Conservation (phyloP, 805 yeast genomes). For the Pichia thaimueangensis region DNA sequence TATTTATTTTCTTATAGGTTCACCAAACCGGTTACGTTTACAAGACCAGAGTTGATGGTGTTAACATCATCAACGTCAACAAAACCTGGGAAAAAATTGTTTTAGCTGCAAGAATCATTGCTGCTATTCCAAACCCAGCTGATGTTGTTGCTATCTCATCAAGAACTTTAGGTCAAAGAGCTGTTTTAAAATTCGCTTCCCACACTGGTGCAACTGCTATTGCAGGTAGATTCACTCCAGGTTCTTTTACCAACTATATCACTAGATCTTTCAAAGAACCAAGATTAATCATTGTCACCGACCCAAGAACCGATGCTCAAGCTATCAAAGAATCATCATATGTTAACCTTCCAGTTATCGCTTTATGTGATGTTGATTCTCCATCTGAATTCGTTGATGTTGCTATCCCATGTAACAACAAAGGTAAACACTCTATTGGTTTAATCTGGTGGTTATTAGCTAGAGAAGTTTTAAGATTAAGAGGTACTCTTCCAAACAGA, state of each 20-base stretch:
- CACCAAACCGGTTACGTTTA: slow-evolving; percentile 95
- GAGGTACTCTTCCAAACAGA: slow-evolving; percentile 97
- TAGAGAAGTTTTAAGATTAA: slow-evolving; percentile 98
- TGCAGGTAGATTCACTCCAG: slow-evolving; percentile 99
- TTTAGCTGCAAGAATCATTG: slow-evolving; percentile 98
- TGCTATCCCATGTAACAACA: slow-evolving; percentile 99
- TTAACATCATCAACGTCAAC: slow-evolving; percentile 95
- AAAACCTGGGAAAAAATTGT: slow-evolving; percentile 99
- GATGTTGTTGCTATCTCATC: slow-evolving; percentile 99
- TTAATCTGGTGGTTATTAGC: slow-evolving; percentile 99
- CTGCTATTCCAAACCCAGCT: slow-evolving; percentile 97
- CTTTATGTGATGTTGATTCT: slow-evolving; percentile 97
- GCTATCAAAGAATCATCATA: slow-evolving; percentile 99
- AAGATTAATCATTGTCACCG: slow-evolving; percentile 97
- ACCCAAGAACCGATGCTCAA: slow-evolving; percentile 99
- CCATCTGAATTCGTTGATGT: slow-evolving; percentile 99
- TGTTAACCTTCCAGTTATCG: slow-evolving; percentile 99
- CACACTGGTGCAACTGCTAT: slow-evolving; percentile 99
- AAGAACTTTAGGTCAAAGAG: slow-evolving; percentile 99
- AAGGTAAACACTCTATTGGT: slow-evolving; percentile 99
- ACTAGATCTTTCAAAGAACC: slow-evolving; percentile 99
- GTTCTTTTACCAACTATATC: slow-evolving; percentile 99
- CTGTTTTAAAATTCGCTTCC: slow-evolving; percentile 98
- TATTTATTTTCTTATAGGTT: slow-evolving; percentile 43
- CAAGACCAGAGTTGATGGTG: slow-evolving; percentile 99